Evolutionary conservation across 2,329 filamentous ascomycete species (phyloP).

Genomic region (Alternaria brassicicola): DNA sequence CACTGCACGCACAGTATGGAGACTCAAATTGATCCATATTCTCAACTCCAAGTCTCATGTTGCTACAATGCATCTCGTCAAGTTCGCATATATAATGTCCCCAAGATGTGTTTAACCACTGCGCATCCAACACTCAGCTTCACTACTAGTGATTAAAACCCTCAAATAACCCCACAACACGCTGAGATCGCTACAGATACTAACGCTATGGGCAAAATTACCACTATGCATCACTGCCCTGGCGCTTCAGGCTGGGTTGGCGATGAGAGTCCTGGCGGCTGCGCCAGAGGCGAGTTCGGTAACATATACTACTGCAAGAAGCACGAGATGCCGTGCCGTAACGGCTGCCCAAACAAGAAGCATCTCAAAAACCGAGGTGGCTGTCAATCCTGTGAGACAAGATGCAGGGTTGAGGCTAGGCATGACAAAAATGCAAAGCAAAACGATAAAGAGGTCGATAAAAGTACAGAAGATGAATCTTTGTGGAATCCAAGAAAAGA

Average conservation of each 20-base stretch:
- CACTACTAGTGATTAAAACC: background rate
- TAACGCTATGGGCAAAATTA: background rate
- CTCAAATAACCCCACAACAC: background rate
- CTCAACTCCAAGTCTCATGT: too few species aligned
- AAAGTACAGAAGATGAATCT: background rate
- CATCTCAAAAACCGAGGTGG: background rate
- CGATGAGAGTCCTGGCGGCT: background rate
- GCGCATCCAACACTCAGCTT: background rate
- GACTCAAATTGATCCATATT: background rate
- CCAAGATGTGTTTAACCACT: fast-evolving
- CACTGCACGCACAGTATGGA: background rate
- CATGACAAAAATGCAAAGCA: background rate
- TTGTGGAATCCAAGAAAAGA: background rate
- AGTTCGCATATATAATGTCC: background rate
- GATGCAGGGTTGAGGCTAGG: background rate
- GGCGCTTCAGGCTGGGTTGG: background rate
- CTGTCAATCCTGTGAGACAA: background rate
- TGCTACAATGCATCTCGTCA: background rate
- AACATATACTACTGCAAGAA: background rate
- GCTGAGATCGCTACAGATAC: background rate
- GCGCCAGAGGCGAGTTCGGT: background rate
- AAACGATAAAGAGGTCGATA: background rate
- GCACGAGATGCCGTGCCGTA: background rate
- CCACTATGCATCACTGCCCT: background rate
- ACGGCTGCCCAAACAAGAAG: background rate